Evolutionary conservation across 1,284 basidiomycete species (phyloP).

Genomic region (Marasmius sp.): DNA sequence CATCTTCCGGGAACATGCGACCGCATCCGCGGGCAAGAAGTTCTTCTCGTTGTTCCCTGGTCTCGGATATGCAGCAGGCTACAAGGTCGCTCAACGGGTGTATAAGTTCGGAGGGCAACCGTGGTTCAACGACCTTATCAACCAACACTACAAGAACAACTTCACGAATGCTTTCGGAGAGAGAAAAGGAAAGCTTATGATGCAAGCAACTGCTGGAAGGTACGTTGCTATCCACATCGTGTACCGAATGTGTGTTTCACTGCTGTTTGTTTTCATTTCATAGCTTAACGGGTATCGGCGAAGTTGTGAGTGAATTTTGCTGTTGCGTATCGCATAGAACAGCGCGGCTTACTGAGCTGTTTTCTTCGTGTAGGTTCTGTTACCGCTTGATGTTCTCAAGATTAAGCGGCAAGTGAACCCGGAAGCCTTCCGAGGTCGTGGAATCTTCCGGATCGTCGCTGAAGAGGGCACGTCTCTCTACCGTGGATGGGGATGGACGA

Average conservation of each 20-base stretch:
- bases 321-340: not conserved
- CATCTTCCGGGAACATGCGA: slow-evolving; percentile 87
- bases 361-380: slow-evolving; percentile 59
- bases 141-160: slow-evolving; percentile 68
- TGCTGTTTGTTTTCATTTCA: slow-evolving; percentile 8
- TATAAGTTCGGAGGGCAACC: slow-evolving; percentile 99
- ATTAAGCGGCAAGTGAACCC: slow-evolving; percentile 99
- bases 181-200: slow-evolving; percentile 93
- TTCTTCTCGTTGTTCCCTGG: slow-evolving; percentile 95
- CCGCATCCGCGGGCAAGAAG: slow-evolving; percentile 68
- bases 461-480: slow-evolving; percentile 94
- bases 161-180: slow-evolving; percentile 93
- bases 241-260: not conserved
- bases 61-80: slow-evolving; percentile 96
- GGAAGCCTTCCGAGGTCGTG: slow-evolving; percentile 92
- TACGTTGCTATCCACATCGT: slow-evolving; percentile 33
- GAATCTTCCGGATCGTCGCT: slow-evolving; percentile 85
- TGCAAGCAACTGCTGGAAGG: slow-evolving; percentile 94
- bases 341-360: slow-evolving; percentile 10
- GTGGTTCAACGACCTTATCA: slow-evolving; percentile 93
- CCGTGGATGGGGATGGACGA: slow-evolving; percentile 98
- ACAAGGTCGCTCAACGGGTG: slow-evolving; percentile 92
- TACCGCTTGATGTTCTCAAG: slow-evolving; percentile 95
- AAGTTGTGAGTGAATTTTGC: slow-evolving; percentile 68
- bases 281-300: slow-evolving; percentile 93